These are phyloP conservation scores for Chlorencoelia australis DNA, from an alignment of 2,329 filamentous ascomycete genomes.

Conservation along the genomic window DNA sequence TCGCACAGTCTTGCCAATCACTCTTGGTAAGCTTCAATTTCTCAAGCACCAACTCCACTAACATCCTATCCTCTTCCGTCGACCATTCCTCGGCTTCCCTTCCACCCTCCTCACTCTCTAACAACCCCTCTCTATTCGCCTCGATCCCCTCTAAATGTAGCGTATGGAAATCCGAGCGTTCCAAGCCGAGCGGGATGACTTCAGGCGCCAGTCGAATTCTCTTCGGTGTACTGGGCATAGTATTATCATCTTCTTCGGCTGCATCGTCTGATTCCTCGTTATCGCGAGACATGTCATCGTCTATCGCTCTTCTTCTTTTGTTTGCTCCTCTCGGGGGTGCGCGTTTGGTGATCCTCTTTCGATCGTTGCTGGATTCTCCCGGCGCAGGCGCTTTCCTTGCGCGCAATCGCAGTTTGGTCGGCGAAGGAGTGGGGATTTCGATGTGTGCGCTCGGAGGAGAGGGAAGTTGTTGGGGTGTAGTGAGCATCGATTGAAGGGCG, in stretches of 20 bases:
- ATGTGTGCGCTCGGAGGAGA: conserved; percentile 41
- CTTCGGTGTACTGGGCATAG: conserved; percentile 42
- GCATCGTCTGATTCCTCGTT: conserved; percentile 25
- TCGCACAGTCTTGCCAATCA: conserved; percentile 59
- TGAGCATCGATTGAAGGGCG: conserved; percentile 49
- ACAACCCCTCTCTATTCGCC: neutral
- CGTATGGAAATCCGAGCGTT: conserved; percentile 46
- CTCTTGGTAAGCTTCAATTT: conserved; percentile 54
- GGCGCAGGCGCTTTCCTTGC: conserved; percentile 29
- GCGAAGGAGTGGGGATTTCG: conserved; percentile 15
- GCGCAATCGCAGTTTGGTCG: conserved; percentile 44
- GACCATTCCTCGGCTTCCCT: conserved; percentile 38
- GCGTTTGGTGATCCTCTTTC: conserved; percentile 40
- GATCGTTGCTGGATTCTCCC: conserved; percentile 6
- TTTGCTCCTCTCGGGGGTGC: conserved; percentile 36
- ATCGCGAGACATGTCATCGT: conserved; percentile 38
- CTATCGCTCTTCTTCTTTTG: conserved; percentile 40
- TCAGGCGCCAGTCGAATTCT: conserved; percentile 50
- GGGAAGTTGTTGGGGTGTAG: conserved; percentile 35
- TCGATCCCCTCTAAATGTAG: conserved; percentile 29
- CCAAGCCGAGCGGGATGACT: conserved; percentile 48
- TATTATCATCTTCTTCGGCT: conserved; percentile 16
- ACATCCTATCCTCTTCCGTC: conserved; percentile 51
- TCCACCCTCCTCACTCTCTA: neutral
- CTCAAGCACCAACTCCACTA: conserved; percentile 58